A percentile compares a stretch with the other conserved stretches of the same genome.
These are phyloP conservation scores for Echeveria elegans DNA, from an alignment of 164 flowering plant genomes.

Conservation along the genomic window DNA sequence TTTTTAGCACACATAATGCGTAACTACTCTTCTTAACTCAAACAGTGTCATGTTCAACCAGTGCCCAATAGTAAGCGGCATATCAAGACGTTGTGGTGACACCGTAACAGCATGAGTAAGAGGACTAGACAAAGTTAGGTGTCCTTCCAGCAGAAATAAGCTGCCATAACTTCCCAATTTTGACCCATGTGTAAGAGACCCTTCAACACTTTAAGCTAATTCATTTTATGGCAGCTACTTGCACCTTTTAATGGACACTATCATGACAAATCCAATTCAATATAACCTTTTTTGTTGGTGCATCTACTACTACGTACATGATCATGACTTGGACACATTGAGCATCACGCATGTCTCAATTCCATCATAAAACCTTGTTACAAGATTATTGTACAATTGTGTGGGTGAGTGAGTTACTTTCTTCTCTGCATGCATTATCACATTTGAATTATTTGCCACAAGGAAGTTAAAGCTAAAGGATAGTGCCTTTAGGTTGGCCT, in stretches of 20 bases:
- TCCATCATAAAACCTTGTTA: neutral
- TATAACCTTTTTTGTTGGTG: neutral
- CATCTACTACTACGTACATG: slow-evolving; percentile 1
- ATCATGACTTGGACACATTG: neutral
- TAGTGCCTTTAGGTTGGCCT: slow-evolving; percentile 2
- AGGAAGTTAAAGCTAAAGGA: neutral
- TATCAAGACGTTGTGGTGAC: neutral
- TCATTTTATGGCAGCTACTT: neutral
- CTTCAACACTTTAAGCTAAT: neutral
- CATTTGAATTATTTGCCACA: slow-evolving; percentile 1
- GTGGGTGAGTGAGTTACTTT: neutral
- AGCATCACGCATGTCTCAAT: slow-evolving; percentile 1
- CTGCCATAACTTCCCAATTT: neutral
- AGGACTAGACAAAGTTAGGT: slow-evolving; percentile 4
- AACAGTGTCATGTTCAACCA: neutral
- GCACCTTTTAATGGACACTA: neutral
- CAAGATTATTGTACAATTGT: neutral
- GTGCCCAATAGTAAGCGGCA: slow-evolving; percentile 5
- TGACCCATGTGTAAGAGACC: neutral
- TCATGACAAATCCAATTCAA: neutral
- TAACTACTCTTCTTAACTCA: neutral
- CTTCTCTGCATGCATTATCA: slow-evolving; percentile 2
- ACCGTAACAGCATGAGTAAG: too few species aligned
- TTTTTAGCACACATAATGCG: neutral
- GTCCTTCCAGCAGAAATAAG: slow-evolving; percentile 2